These are phyloP conservation scores for Plenodomus lindquistii DNA, from an alignment of 2,329 filamentous ascomycete genomes.

Conservation along the genomic window DNA sequence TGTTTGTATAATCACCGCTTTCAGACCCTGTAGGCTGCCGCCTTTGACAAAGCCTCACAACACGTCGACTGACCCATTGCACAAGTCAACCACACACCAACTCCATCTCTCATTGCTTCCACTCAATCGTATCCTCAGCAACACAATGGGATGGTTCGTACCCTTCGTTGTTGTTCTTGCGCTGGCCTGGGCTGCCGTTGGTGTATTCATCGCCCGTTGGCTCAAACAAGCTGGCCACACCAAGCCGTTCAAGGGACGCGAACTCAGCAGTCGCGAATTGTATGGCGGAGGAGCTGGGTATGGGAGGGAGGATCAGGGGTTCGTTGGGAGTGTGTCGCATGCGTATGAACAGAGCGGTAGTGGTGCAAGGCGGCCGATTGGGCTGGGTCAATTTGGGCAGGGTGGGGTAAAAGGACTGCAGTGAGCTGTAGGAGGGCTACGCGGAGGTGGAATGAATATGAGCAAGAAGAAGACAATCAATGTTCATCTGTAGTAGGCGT, in stretches of 20 bases:
- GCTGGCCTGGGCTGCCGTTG: slow-evolving; percentile 18
- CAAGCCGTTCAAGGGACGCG: slow-evolving; percentile 14
- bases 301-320: slow-evolving; percentile 3
- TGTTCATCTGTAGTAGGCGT: not conserved
- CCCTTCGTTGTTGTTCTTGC: slow-evolving; percentile 22
- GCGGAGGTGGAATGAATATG: too few relatives aligned
- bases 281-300: slow-evolving; percentile 14
- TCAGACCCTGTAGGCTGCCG: too few relatives aligned
- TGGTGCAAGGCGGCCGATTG: slow-evolving; percentile 1
- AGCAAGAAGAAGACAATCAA: too few relatives aligned
- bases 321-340: not conserved
- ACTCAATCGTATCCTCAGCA: not conserved
- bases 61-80: not conserved
- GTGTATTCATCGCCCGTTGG: slow-evolving; percentile 20
- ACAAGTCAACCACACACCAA: not conserved
- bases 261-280: slow-evolving; percentile 6
- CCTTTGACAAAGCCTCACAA: too few relatives aligned
- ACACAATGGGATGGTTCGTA: slow-evolving; percentile 10
- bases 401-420: slow-evolving; percentile 23
- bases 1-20: too few relatives aligned
- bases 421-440: not conserved
- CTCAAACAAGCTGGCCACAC: slow-evolving; percentile 21
- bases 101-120: not conserved
- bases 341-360: not conserved
- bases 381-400: slow-evolving; percentile 15